Percentiles rank a stretch among this genome's conserved stretches.
These are phyloP conservation scores for Cyclostephanos tholiformis DNA, from an alignment of 108 stramenopile species.

Conservation along the genomic window DNA sequence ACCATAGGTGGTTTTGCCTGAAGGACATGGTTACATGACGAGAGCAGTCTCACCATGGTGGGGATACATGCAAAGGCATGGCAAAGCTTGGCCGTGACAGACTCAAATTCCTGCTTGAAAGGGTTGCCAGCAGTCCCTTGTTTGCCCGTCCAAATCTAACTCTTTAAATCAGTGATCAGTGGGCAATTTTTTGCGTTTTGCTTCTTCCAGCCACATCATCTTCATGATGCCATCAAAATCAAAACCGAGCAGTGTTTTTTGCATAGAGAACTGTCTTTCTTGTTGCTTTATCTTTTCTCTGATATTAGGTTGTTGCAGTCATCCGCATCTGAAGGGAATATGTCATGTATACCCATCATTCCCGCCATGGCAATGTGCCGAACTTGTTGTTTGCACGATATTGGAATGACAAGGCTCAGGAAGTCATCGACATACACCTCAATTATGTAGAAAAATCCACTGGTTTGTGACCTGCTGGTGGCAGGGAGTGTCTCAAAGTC, in stretches of 20 bases:
- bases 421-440: constrained; percentile 51
- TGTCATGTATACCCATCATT: constrained; percentile 26
- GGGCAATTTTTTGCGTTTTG: background rate
- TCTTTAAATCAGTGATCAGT: background rate
- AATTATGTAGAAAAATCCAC: background rate
- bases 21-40: constrained; percentile 3
- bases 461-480: background rate
- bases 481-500: background rate
- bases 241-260: constrained; percentile 31
- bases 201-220: constrained; percentile 12
- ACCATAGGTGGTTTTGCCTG: background rate
- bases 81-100: background rate
- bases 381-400: constrained; percentile 9
- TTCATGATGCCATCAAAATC: constrained; percentile 25
- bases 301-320: constrained; percentile 42
- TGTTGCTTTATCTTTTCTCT: constrained; percentile 50
- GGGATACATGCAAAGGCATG: constrained; percentile 23
- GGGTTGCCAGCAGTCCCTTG: background rate
- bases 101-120: constrained; percentile 18
- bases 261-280: background rate
- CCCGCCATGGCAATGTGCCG: constrained; percentile 9
- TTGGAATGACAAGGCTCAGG: constrained; percentile 19
- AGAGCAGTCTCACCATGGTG: background rate
- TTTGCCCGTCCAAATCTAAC: background rate
- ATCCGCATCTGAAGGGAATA: constrained; percentile 11